These are phyloP conservation scores for Botrytis fabae DNA, from an alignment of 2,329 filamentous ascomycete genomes.

Conservation along the genomic window DNA sequence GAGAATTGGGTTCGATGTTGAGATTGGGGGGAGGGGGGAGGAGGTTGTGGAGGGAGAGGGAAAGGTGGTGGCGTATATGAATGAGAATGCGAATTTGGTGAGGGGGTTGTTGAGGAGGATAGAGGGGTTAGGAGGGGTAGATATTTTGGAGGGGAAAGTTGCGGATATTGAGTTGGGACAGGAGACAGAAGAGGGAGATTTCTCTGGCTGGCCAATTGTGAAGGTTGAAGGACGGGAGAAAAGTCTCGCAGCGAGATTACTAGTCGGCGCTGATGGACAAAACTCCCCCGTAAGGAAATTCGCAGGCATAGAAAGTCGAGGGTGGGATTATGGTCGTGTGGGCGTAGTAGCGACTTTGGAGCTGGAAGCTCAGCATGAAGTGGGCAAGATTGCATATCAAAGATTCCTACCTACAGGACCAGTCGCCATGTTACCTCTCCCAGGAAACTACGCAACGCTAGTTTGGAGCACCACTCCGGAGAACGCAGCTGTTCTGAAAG, in stretches of 20 bases:
- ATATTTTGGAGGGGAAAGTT: constrained; percentile 74
- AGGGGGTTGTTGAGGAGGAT: constrained; percentile 73
- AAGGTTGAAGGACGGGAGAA: constrained; percentile 64
- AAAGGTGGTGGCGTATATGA: constrained; percentile 87
- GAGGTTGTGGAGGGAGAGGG: not conserved
- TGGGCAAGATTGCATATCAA: constrained; percentile 80
- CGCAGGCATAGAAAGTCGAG: constrained; percentile 78
- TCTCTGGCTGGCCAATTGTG: constrained; percentile 86
- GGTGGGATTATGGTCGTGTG: constrained; percentile 92
- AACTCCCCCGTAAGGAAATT: constrained; percentile 92
- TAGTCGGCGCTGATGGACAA: constrained; percentile 91
- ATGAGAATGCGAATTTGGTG: constrained; percentile 88
- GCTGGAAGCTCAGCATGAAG: constrained; percentile 61
- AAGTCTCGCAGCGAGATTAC: constrained; percentile 72
- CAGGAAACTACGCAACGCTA: constrained; percentile 77
- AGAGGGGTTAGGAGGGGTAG: constrained; percentile 65
- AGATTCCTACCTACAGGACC: constrained; percentile 92
- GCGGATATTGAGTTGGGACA: constrained; percentile 76
- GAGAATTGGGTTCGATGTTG: constrained; percentile 79
- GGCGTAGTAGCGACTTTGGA: constrained; percentile 88
- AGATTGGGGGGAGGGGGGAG: constrained; percentile 29
- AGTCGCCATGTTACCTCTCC: constrained; percentile 86
- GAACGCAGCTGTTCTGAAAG: constrained; percentile 77
- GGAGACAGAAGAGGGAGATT: constrained; percentile 67
- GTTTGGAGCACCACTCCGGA: constrained; percentile 93